Base-by-base conservation (phyloP, 2,329 filamentous ascomycete genomes). In the Trichophyton schoenleinii region DNA sequence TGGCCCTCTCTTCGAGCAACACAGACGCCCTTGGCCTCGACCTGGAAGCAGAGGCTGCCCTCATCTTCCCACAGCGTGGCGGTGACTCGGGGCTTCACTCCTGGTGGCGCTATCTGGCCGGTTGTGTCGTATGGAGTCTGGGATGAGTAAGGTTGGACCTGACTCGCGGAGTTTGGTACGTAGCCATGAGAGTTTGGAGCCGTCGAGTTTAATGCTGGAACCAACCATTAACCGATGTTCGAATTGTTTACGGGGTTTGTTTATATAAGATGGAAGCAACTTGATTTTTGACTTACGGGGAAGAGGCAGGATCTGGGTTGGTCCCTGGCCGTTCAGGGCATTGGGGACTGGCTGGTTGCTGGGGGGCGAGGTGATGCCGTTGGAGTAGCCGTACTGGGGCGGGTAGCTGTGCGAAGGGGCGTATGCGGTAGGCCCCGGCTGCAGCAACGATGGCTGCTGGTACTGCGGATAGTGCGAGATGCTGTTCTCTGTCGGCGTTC, bases 61-160 rank as follows among this genome's bases (percentile, higher is more conserved):
- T 99, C 94, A 67, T 99, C 94, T 78, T 97, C 94, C 94, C 94
- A 99, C 25, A 99, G 75, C 0, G 94, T 99, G 7, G 94, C 94
- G 3, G 94, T 97, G 31, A 99, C 94, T 64, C 92, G 82, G 20
- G 94, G 94, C 78, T 97, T 97, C 84, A 96, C 95, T 34, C 92
- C 92, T 2, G 89, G 88, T 7, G 94, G 94, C 18, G 91, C 89
- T 63, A 95, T 78, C 73, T 97, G 94, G 7, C 94, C 94, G n/a
- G 89, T 95, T 6, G 86, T 87, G 71, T 97, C 94, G 70, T 88
- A 91, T 38, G 34, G 34, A 28, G 57, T 48, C 77, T 82, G 81
- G 55, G 78, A 77, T 18, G 76, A 70, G 66, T 75, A 79, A 57
- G 74, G 74, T 70, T 80, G 67, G 18, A 34, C 31, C 3, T 77